Conservation (phyloP, 2,329 filamentous ascomycete species). For the Leptoxyphium fumago region DNA sequence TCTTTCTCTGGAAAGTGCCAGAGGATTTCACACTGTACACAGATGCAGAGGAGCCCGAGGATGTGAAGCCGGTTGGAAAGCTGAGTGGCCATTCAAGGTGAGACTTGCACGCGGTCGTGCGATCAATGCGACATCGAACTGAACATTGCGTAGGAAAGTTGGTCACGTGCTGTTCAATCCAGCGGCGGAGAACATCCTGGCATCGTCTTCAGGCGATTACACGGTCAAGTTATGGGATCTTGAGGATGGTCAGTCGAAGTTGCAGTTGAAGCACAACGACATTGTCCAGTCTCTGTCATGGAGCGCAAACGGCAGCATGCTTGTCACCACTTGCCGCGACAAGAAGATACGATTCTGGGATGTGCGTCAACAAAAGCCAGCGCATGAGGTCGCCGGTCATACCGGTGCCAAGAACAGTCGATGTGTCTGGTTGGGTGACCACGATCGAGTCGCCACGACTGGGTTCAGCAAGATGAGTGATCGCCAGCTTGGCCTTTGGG, state of each 20-base stretch:
- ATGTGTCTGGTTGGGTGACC: conserved; percentile 92
- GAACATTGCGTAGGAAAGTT: conserved; percentile 55
- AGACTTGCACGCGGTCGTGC: background rate
- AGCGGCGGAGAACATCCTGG: conserved; percentile 85
- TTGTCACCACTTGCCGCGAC: conserved; percentile 89
- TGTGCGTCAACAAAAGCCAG: conserved; percentile 78
- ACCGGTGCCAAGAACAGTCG: conserved; percentile 94
- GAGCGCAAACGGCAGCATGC: conserved; percentile 74
- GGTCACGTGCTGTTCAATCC: conserved; percentile 98
- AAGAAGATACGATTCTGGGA: conserved; percentile 99
- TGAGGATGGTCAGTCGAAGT: conserved; percentile 55
- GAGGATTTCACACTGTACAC: conserved; percentile 71
- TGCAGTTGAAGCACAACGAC: conserved; percentile 72
- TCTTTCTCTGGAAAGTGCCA: conserved; percentile 93
- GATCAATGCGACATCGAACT: background rate
- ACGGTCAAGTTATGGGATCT: conserved; percentile 95
- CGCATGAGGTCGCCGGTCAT: conserved; percentile 74
- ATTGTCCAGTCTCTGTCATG: conserved; percentile 92
- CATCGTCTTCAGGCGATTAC: conserved; percentile 88
- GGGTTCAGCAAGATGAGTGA: conserved; percentile 99
- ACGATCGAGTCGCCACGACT: conserved; percentile 88
- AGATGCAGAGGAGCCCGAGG: conserved; percentile 67
- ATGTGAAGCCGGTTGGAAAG: conserved; percentile 69
- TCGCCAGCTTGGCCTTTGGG: conserved; percentile 89
- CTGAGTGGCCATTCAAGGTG: conserved; percentile 76